These are phyloP conservation scores for Penicillium sclerotigenum DNA, from an alignment of 2,329 filamentous ascomycete genomes.

Conservation along the genomic window DNA sequence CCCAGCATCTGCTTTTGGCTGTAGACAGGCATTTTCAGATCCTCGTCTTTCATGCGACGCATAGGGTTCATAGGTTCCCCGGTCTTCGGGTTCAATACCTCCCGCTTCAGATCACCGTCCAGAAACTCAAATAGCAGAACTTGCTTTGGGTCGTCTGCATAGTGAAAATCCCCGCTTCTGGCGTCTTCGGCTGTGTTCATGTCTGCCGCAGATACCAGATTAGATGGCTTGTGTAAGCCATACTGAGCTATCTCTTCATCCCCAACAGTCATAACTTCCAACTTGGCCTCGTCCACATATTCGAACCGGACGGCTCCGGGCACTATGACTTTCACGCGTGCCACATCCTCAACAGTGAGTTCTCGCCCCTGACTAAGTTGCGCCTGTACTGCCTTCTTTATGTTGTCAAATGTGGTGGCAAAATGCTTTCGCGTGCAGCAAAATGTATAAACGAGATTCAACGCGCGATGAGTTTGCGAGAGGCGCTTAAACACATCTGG, in stretches of 20 bases:
- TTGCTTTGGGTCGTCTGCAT: slow-evolving; percentile 51
- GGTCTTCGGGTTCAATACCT: slow-evolving; percentile 69
- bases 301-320: slow-evolving; percentile 76
- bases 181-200: slow-evolving; percentile 27
- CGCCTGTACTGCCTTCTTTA: slow-evolving; percentile 77
- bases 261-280: slow-evolving; percentile 72
- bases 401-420: slow-evolving; percentile 84
- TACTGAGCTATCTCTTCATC: slow-evolving; percentile 57
- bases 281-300: slow-evolving; percentile 79
- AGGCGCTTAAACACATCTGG: slow-evolving; percentile 70
- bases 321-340: slow-evolving; percentile 72
- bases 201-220: slow-evolving; percentile 15
- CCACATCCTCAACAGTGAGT: slow-evolving; percentile 73
- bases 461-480: slow-evolving; percentile 72
- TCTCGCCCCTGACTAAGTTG: slow-evolving; percentile 64
- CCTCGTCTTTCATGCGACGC: slow-evolving; percentile 69
- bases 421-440: slow-evolving; percentile 90
- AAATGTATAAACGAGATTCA: slow-evolving; percentile 94
- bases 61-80: slow-evolving; percentile 67
- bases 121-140: slow-evolving; percentile 89
- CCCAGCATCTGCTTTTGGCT: slow-evolving; percentile 88
- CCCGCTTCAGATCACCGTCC: slow-evolving; percentile 83
- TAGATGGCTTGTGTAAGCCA: slow-evolving; percentile 55
- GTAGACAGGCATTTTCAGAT: slow-evolving; percentile 86
- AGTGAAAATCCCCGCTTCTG: slow-evolving; percentile 24